Conservation (phyloP, 257 asterid genomes). For the Solanum neorickii region DNA sequence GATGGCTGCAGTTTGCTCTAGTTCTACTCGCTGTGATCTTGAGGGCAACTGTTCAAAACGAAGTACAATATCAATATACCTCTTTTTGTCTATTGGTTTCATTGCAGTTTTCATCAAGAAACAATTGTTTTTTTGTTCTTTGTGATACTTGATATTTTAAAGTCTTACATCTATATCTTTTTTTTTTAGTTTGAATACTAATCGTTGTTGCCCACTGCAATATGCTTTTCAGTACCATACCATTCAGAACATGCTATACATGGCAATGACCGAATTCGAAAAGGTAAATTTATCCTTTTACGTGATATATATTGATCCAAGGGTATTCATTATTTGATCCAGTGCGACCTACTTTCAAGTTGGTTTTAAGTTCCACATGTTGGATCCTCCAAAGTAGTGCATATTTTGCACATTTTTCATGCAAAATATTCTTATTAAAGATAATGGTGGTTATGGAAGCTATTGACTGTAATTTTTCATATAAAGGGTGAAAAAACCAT, state of each 20-base stretch:
- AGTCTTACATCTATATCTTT: background rate
- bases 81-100: background rate
- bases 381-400: background rate
- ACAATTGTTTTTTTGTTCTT: background rate
- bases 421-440: background rate
- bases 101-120: background rate
- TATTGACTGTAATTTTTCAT: background rate
- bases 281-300: slow-evolving; percentile 27
- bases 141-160: background rate
- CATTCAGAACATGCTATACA: slow-evolving; percentile 56
- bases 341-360: background rate
- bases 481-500: background rate
- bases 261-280: slow-evolving; percentile 81
- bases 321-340: background rate
- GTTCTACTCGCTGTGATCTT: background rate
- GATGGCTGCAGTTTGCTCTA: background rate
- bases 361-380: background rate
- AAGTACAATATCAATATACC: background rate
- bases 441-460: background rate
- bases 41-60: background rate
- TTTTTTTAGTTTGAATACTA: background rate
- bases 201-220: background rate
- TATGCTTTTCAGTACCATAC: slow-evolving; percentile 59
- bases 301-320: background rate
- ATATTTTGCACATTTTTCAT: background rate